Percentiles rank a stretch among this genome's conserved stretches.
Conservation (phyloP, 768 basidiomycete species). For the Tubosaeta sp. region DNA sequence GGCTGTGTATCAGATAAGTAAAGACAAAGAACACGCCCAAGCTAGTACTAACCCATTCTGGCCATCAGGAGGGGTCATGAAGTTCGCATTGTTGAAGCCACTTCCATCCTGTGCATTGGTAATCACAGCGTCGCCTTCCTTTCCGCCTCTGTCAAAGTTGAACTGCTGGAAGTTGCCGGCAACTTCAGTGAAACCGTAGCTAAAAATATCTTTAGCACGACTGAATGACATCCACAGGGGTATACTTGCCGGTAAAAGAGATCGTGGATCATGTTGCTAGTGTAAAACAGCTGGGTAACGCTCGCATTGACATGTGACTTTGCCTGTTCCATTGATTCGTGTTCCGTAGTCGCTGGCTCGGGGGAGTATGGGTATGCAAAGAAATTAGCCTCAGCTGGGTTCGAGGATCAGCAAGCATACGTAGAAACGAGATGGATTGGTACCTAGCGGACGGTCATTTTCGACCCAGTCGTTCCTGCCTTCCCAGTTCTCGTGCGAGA, state of each 20-base stretch:
- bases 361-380: constrained; percentile 81
- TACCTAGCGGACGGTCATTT: constrained; percentile 77
- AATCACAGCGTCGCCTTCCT: constrained; percentile 85
- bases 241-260: constrained; percentile 61
- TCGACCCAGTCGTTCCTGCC: constrained; percentile 59
- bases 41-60: constrained; percentile 54
- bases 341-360: constrained; percentile 42
- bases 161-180: constrained; percentile 97
- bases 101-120: constrained; percentile 94
- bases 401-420: background rate
- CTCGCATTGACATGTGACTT: constrained; percentile 83
- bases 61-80: constrained; percentile 81
- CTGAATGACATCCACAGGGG: background rate
- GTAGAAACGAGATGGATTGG: background rate
- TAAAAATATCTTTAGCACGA: constrained; percentile 22
- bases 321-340: constrained; percentile 66
- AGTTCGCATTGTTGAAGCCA: constrained; percentile 91
- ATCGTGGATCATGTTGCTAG: constrained; percentile 76
- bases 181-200: constrained; percentile 88
- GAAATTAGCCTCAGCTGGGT: constrained; percentile 4
- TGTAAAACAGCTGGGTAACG: constrained; percentile 87
- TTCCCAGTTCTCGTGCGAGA: constrained; percentile 93
- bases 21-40: background rate
- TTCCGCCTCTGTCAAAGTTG: constrained; percentile 91
- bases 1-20: constrained; percentile 22